A percentile compares a stretch with the other conserved stretches of the same genome.
Conservation (phyloP, 1,284 basidiomycete species). For the Cryptococcus depauperatus region DNA sequence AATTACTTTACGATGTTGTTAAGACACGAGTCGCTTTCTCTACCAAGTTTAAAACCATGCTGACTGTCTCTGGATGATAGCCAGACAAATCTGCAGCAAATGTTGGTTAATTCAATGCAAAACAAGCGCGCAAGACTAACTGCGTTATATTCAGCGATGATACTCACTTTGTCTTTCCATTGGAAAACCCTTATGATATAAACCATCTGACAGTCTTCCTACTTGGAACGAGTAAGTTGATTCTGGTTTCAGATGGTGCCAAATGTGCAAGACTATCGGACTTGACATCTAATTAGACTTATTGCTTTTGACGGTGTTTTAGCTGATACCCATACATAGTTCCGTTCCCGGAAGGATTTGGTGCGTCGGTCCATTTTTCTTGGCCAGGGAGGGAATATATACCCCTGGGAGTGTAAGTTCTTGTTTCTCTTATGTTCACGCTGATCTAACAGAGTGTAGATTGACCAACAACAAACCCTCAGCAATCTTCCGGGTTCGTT, state of each 20-base stretch:
- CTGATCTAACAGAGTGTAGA: slow-evolving; percentile 46
- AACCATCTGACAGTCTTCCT: slow-evolving; percentile 87
- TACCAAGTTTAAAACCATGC: no score
- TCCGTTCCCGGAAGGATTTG: slow-evolving; percentile 81
- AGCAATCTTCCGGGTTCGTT: slow-evolving; percentile 77
- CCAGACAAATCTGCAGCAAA: slow-evolving; percentile 45
- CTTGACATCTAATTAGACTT: no score
- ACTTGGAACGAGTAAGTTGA: slow-evolving; percentile 62
- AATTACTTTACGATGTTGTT: neutral
- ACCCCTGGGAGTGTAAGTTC: slow-evolving; percentile 71
- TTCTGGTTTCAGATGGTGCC: neutral
- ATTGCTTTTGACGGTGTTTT: no score
- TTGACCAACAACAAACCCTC: slow-evolving; percentile 86
- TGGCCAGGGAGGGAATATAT: slow-evolving; percentile 85
- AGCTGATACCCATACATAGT: slow-evolving; percentile 47
- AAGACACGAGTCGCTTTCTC: neutral
- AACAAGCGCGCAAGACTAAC: neutral
- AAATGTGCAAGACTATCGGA: slow-evolving; percentile 2
- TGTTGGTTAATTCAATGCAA: slow-evolving; percentile 19
- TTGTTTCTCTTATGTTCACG: neutral
- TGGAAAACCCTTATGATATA: slow-evolving; percentile 65
- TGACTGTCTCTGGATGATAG: slow-evolving; percentile 15
- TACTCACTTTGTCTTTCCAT: slow-evolving; percentile 73
- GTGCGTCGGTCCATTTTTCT: slow-evolving; percentile 79
- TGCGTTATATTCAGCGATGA: slow-evolving; percentile 49